phyloP scores from a whole-genome alignment of 176 grass and related monocot genomes.

The Musa beccarii region DNA sequence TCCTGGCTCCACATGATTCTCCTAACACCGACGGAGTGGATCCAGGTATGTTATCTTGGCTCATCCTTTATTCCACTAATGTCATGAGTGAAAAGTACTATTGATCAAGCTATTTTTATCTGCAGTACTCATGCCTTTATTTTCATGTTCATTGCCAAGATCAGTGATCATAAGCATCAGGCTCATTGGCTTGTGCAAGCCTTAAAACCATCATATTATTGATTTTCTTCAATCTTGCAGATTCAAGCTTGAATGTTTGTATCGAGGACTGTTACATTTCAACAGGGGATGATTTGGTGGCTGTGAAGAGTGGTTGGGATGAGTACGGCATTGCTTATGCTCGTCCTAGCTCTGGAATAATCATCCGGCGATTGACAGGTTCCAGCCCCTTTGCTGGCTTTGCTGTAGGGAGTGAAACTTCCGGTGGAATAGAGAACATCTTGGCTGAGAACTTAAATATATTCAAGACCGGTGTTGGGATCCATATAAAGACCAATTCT shows the following conservation, averaged over 20 bases:
- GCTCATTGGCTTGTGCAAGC: not conserved
- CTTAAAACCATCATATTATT: not conserved
- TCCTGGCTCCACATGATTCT: constrained; percentile 76
- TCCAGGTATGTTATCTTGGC: constrained; percentile 42
- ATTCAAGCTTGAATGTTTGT: constrained; percentile 80
- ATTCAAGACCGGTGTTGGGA: constrained; percentile 46
- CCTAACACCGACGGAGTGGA: constrained; percentile 87
- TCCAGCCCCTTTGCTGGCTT: constrained; percentile 68
- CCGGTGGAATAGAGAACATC: constrained; percentile 61
- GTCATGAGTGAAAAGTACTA: no score
- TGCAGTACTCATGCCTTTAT: no score
- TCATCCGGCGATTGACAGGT: constrained; percentile 47
- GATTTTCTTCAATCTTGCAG: constrained; percentile 17
- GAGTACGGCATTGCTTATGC: constrained; percentile 72
- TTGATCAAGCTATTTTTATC: no score
- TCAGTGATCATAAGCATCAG: no score
- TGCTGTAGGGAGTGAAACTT: constrained; percentile 64
- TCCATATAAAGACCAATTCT: constrained; percentile 77
- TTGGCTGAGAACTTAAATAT: constrained; percentile 65
- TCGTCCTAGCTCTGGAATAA: constrained; percentile 61
- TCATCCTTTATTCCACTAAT: no score
- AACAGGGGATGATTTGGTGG: constrained; percentile 61
- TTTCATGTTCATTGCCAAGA: no score
- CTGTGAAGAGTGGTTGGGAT: constrained; percentile 90
- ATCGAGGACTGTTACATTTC: constrained; percentile 88